Conservation (phyloP, 768 basidiomycete genomes). For the Exidia glandulosa region DNA sequence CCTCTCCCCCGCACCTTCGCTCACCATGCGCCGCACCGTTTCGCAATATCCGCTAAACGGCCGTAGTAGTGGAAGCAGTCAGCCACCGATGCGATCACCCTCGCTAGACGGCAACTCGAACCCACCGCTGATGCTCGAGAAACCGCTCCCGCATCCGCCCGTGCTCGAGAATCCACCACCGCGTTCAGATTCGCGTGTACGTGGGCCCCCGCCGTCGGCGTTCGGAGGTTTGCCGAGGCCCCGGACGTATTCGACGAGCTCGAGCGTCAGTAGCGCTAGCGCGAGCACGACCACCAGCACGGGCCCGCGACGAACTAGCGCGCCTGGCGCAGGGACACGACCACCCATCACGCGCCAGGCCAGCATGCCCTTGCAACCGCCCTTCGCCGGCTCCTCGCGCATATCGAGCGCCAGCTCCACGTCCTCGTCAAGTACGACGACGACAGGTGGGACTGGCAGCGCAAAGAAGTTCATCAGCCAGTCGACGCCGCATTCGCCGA, state of each 20-base stretch:
- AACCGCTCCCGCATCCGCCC: background rate
- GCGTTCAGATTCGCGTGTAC: background rate
- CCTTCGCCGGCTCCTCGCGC: too few relatives aligned
- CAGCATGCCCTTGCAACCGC: conserved; percentile 40
- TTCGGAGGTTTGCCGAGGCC: background rate
- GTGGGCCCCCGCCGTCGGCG: background rate
- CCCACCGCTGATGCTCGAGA: background rate
- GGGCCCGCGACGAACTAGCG: too few relatives aligned
- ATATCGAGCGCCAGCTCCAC: background rate
- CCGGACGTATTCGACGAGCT: background rate
- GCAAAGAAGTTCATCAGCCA: too few relatives aligned
- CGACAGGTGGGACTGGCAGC: too few relatives aligned
- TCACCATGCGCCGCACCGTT: background rate
- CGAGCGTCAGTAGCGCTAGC: background rate
- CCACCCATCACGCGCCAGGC: conserved; percentile 4
- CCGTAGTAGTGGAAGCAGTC: background rate
- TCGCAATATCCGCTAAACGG: background rate
- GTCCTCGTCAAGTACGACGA: background rate
- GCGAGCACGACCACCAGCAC: background rate
- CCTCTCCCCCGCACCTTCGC: too few relatives aligned
- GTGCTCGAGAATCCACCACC: background rate
- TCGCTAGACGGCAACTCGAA: too few relatives aligned
- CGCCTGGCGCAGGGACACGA: background rate
- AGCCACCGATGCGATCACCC: too few relatives aligned
- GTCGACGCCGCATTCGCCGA: too few relatives aligned